Base-by-base conservation (phyloP, 306 rosid species). In the Medicago ruthenica region DNA sequence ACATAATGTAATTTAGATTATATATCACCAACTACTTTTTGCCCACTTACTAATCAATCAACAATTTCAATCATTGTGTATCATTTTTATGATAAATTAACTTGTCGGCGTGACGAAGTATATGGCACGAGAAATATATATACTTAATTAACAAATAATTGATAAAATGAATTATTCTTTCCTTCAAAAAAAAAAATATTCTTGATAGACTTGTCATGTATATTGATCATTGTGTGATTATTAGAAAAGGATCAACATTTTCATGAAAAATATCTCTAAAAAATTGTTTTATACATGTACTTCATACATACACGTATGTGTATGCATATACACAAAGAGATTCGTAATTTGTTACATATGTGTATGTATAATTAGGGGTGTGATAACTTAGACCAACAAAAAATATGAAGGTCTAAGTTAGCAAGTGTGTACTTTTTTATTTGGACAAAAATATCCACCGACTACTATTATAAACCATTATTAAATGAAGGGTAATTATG, bases 71-170 rank as follows among this genome's bases (percentile, higher is more conserved):
- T 40, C 50, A 71, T 63, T 37, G 21, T 27, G 18, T 5, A 62
- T 13, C 67, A 53, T 16, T 63, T 64, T 72, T 54, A 68, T 16
- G 67, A 70, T 63, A 39, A 63, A 53, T 27, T 54, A 31, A 51
- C 9, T 1, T 65, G 68, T 73, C 78, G 68, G 78, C 57, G 45
- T 37, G 76, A 61, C 59, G 39, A n/a, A 17, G 13, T 7, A 53
- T 53, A 53, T 17, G 22, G 9, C 4, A 17, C 11, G 73, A 63
- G 48, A 39, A 24, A 50, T 69, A 59, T 75, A 44, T 51, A 78
- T 70, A 61, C 39, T 61, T 61, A 60, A 78, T 61, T 7, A 37
- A 61, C 65, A 16, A 71, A 79, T 63, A 79, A 71, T 50, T 71
- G 73, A 62, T 39, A 22, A 71, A 79, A 39, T 11, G 17, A 51